Conservation (phyloP, 345 rosid genomes). For the Lagerstroemia speciosa region DNA sequence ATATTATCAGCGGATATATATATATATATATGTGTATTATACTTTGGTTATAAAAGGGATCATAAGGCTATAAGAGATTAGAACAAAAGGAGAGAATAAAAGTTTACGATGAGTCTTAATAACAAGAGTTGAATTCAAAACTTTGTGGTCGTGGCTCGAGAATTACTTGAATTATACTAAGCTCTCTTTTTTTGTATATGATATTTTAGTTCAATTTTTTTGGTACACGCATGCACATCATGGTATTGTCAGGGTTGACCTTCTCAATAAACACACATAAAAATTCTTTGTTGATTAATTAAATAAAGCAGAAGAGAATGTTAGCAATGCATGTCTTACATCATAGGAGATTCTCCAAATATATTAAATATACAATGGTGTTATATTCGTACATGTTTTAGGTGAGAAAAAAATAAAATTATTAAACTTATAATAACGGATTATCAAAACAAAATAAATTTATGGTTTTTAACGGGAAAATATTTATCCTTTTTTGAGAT, state of each 20-base stretch:
- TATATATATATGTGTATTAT: not conserved
- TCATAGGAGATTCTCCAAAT: not conserved
- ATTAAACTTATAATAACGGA: too few species aligned
- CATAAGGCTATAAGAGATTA: too few species aligned
- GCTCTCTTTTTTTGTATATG: too few species aligned
- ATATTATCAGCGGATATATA: not conserved
- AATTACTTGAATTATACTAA: too few species aligned
- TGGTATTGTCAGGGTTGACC: constrained; percentile 33
- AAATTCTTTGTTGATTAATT: not conserved
- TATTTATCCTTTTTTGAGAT: not conserved
- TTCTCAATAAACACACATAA: not conserved
- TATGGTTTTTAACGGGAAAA: not conserved
- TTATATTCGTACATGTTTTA: not conserved
- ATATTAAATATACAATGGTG: not conserved
- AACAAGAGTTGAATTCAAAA: too few species aligned
- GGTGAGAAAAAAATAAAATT: not conserved
- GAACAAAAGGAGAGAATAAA: too few species aligned
- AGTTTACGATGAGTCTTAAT: too few species aligned
- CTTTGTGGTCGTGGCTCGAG: too few species aligned
- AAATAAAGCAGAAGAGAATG: constrained; percentile 18
- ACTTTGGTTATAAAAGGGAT: too few species aligned
- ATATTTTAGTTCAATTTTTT: not conserved
- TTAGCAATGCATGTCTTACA: constrained; percentile 10
- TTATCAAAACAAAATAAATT: too few species aligned
- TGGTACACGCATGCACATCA: constrained; percentile 5